Evolutionary conservation across 1,139 yeast species (phyloP).

Genomic region (Diutina mesorugosa): DNA sequence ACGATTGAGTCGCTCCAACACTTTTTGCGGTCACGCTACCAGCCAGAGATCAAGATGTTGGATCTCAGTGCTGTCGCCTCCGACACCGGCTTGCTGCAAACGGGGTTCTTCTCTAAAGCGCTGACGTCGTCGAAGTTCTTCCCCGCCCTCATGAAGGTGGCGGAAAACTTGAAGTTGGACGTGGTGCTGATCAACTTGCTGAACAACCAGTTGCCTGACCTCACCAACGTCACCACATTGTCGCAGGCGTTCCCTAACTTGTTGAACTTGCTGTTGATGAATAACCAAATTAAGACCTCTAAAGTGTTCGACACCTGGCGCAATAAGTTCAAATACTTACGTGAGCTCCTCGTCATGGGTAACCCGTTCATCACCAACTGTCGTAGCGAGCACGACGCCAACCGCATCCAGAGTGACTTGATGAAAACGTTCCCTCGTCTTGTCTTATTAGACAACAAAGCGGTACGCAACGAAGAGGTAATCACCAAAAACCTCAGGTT

Average conservation of each 20-base stretch:
- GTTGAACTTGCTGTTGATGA: constrained; percentile 66
- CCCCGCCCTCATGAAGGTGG: constrained; percentile 83
- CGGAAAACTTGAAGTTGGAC: constrained; percentile 36
- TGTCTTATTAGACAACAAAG: constrained; percentile 64
- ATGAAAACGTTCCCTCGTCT: constrained; percentile 67
- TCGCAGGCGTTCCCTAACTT: constrained; percentile 66
- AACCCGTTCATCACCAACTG: constrained; percentile 50
- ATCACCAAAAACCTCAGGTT: constrained; percentile 38
- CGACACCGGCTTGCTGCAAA: constrained; percentile 47
- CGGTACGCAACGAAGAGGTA: constrained; percentile 60
- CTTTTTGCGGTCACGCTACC: constrained; percentile 57
- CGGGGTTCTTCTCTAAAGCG: constrained; percentile 54
- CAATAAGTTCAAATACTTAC: constrained; percentile 55
- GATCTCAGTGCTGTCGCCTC: constrained; percentile 56
- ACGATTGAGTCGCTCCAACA: constrained; percentile 49
- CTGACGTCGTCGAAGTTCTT: constrained; percentile 67
- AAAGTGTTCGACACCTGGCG: constrained; percentile 65
- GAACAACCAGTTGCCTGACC: constrained; percentile 52
- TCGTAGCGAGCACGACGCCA: constrained; percentile 18
- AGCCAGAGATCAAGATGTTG: constrained; percentile 49
- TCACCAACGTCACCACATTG: constrained; percentile 47
- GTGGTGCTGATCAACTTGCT: constrained; percentile 74
- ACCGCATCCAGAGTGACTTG: constrained; percentile 47
- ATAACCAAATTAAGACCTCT: constrained; percentile 51
- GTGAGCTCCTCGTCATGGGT: constrained; percentile 65